Evolutionary conservation across 371 early-diverging fungal genomes (phyloP).

Genomic region (Haplosporangium sp.): DNA sequence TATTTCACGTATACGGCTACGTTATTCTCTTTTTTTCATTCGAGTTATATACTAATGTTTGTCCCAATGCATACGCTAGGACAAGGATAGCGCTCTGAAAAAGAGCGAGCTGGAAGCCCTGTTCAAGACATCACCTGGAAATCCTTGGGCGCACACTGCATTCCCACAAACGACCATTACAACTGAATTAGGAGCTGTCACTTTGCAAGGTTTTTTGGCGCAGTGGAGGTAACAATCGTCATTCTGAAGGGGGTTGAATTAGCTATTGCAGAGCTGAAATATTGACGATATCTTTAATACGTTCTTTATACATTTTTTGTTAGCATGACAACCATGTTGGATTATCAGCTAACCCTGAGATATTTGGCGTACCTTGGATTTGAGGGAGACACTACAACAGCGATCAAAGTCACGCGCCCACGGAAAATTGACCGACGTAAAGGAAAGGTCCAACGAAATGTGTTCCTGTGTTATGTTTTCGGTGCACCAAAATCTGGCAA

Average conservation of each 20-base stretch:
- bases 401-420: conserved; percentile 74
- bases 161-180: conserved; percentile 95
- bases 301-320: background rate
- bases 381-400: conserved; percentile 81
- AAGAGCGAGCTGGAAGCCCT: conserved; percentile 85
- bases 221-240: conserved; percentile 85
- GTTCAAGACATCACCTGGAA: conserved; percentile 89
- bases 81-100: conserved; percentile 95
- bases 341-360: conserved; percentile 86
- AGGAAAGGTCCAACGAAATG: conserved; percentile 87
- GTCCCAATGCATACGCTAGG: conserved; percentile 57
- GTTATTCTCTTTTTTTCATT: too few species aligned
- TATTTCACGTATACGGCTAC: background rate
- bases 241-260: background rate
- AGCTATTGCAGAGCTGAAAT: too few species aligned
- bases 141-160: conserved; percentile 88
- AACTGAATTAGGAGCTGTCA: conserved; percentile 88
- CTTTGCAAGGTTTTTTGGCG: conserved; percentile 95
- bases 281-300: background rate
- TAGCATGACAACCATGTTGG: conserved; percentile 94
- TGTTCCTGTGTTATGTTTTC: conserved; percentile 93
- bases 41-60: too few species aligned
- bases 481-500: conserved; percentile 96
- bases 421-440: conserved; percentile 78
- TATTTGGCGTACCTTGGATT: conserved; percentile 97